These are phyloP conservation scores for Acanthamoeba royreba DNA, from an alignment of 208 protist species.

Conservation along the genomic window DNA sequence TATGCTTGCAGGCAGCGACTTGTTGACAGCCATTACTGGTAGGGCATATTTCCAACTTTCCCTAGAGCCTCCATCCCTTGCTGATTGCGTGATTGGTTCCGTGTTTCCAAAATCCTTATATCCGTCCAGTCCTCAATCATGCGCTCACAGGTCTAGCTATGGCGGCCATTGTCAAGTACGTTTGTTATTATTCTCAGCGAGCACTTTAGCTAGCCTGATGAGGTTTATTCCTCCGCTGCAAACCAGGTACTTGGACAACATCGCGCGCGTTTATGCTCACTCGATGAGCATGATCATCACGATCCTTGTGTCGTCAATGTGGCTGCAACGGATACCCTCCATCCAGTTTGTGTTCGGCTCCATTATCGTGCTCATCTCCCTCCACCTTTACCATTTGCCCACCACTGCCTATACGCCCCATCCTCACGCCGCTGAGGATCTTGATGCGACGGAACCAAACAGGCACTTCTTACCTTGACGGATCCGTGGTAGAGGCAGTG, in stretches of 20 bases:
- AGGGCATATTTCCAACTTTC: too few relatives aligned
- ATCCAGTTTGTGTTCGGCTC: background rate
- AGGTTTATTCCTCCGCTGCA: too few relatives aligned
- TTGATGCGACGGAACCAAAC: too few relatives aligned
- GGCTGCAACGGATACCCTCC: background rate
- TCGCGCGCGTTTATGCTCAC: background rate
- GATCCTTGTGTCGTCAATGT: background rate
- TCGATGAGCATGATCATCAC: background rate
- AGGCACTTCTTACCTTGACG: too few relatives aligned
- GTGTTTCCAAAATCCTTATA: background rate
- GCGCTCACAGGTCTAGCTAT: background rate
- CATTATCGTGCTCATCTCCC: background rate
- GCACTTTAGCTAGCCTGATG: too few relatives aligned
- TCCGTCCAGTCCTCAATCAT: background rate
- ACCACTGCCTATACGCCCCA: background rate
- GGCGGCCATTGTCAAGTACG: background rate
- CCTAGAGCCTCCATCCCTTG: too few relatives aligned
- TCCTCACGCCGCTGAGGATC: background rate
- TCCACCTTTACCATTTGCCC: background rate
- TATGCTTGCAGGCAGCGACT: background rate
- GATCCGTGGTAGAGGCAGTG: too few relatives aligned
- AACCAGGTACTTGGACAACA: background rate
- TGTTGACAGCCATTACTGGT: background rate
- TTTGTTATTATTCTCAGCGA: too few relatives aligned
- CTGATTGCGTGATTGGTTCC: too few relatives aligned